Conservation (phyloP, 805 yeast species). For the Candida glaebosa region DNA sequence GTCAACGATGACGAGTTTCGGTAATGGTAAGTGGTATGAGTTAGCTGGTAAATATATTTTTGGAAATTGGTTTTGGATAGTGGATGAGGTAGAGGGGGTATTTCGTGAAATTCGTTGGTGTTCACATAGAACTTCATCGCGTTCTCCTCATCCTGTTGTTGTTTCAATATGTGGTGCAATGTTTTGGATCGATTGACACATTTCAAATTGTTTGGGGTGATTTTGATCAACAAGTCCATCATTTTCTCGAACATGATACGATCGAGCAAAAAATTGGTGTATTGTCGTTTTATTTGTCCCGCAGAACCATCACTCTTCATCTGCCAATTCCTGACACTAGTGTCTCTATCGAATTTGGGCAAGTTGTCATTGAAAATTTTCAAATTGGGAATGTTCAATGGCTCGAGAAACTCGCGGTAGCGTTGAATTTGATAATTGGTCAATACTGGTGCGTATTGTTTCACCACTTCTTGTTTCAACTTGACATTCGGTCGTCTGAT, state of each 20-base stretch:
- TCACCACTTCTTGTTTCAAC: conserved; percentile 11
- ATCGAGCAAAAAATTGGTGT: conserved; percentile 24
- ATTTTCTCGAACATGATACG: conserved; percentile 28
- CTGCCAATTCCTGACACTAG: conserved; percentile 27
- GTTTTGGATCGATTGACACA: conserved; percentile 12
- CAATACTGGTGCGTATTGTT: conserved; percentile 12
- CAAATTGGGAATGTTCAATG: conserved; percentile 31
- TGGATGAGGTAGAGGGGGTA: conserved; percentile 30
- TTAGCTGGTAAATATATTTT: conserved; percentile 32
- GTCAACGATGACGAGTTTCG: conserved; percentile 29
- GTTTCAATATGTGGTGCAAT: conserved; percentile 17
- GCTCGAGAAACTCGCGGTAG: conserved; percentile 31
- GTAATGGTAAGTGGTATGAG: conserved; percentile 32
- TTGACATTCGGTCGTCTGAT: conserved; percentile 5
- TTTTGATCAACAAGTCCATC: conserved; percentile 27
- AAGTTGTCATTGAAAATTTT: conserved; percentile 24
- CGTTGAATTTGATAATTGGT: conserved; percentile 17
- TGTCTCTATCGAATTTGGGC: conserved; percentile 18
- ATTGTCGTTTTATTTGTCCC: conserved; percentile 16
- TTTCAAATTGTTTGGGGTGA: conserved; percentile 29
- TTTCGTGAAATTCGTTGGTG: conserved; percentile 24
- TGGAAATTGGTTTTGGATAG: conserved; percentile 26
- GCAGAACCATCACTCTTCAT: conserved; percentile 12
- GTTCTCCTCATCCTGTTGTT: conserved; percentile 15
- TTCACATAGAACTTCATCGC: conserved; percentile 13